Base-by-base conservation (phyloP, 1,284 basidiomycete genomes). In the Ganoderma resinaceum region DNA sequence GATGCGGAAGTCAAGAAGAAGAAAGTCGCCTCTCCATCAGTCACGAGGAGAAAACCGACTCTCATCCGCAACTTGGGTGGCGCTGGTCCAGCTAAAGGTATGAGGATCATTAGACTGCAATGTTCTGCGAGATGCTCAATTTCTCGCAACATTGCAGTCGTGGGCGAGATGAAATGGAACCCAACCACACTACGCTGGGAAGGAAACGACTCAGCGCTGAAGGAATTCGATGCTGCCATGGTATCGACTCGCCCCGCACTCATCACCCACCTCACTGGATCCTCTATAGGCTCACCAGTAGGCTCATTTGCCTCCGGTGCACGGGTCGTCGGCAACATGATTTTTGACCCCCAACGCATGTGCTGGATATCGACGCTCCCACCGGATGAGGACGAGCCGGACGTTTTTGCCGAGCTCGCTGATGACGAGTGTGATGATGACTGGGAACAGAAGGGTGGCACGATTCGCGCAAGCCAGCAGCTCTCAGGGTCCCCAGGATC, bases 131-230 rank as follows among this genome's bases (percentile, higher is more conserved):
- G 57, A 33, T 63, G 61, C 35, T 65, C 40, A 67, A 33, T 49
- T 42, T 23, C 18, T 4, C 26, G 29, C 31, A 23, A 16, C 26
- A 8, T 49, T 49, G 29, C 31, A 95, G 95, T 94, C 55, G 89
- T 97, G 67, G 95, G 95, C 29, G 95, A 97, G 68, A 99, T 99
- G 97, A 95, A 91, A 74, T 99, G 96, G 95, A 98, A 99, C 80
- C 95, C 96, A 29, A 84, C 83, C 42, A 90, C 90, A 9, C 86
- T 95, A 31, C 91, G 94, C 29, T 99, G 97, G 97, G 97, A 99
- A 83, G 97, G 97, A 67, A 98, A 99, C 80, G 97, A 99, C 74
- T 89, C 91, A 66, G 89, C 90, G 14, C 86, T 98, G 52, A 89
- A 93, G 68, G 96, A 96, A 69, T 99, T 98, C 79, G 97, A 98